These are phyloP conservation scores for Platismatia glauca DNA, from an alignment of 495 filamentous ascomycete genomes.

Conservation along the genomic window DNA sequence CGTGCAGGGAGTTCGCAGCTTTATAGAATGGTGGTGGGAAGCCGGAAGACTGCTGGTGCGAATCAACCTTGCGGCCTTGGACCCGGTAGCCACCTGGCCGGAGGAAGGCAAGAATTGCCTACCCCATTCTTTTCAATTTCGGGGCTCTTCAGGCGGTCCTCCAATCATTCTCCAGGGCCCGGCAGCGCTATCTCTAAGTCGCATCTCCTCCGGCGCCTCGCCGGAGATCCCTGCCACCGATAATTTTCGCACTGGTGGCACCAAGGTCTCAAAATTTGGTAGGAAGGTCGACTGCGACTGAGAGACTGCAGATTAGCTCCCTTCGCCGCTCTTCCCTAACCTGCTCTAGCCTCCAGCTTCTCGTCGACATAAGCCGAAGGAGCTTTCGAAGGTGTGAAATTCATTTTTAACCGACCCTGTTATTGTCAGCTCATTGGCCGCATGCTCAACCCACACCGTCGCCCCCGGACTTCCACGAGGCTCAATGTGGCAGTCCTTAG, in stretches of 20 bases:
- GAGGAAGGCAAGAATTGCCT: background rate
- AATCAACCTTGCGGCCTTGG: slow-evolving; percentile 9
- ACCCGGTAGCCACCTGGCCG: background rate
- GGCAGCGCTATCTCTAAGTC: slow-evolving; percentile 10
- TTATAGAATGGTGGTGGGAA: background rate
- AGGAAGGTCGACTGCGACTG: background rate
- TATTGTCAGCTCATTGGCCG: slow-evolving; percentile 9
- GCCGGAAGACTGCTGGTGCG: background rate
- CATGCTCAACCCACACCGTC: slow-evolving; percentile 6
- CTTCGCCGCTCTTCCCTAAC: slow-evolving; percentile 5
- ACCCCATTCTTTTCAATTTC: background rate
- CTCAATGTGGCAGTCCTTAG: slow-evolving; percentile 12
- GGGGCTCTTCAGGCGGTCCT: background rate
- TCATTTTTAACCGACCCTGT: slow-evolving; percentile 12
- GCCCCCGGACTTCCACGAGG: slow-evolving; percentile 7
- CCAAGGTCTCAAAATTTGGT: no score
- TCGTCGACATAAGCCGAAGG: slow-evolving; percentile 8
- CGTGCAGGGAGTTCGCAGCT: background rate
- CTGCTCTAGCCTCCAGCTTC: background rate
- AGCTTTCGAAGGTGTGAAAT: background rate
- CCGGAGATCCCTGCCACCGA: background rate
- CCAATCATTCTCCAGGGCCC: slow-evolving; percentile 5
- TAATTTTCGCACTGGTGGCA: no score
- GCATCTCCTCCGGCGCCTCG: slow-evolving; percentile 14
- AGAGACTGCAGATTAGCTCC: slow-evolving; percentile 12